Evolutionary conservation across 176 grass and related monocot genomes (phyloP).

Genomic region (Coix lacrymajobi): DNA sequence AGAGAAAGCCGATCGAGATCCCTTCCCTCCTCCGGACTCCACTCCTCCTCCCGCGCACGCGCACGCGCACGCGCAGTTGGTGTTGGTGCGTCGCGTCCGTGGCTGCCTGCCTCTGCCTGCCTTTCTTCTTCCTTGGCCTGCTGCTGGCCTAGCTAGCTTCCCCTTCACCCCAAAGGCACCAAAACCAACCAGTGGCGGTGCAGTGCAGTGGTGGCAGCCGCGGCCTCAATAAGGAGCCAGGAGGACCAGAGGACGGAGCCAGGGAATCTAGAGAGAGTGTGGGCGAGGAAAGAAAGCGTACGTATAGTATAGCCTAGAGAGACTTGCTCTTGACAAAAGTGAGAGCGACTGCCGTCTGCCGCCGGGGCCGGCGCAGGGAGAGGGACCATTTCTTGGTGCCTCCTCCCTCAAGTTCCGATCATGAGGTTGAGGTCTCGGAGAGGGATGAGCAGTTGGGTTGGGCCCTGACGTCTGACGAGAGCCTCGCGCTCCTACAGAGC

Average conservation of each 20-base stretch:
- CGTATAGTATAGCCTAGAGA: background rate
- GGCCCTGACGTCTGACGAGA: background rate
- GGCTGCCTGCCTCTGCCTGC: background rate
- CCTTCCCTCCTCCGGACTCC: constrained; percentile 49
- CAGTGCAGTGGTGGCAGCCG: background rate
- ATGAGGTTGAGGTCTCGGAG: background rate
- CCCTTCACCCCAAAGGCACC: constrained; percentile 54
- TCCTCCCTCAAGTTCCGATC: constrained; percentile 1
- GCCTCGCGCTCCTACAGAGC: background rate
- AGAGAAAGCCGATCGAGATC: constrained; percentile 14
- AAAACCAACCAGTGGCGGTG: constrained; percentile 17
- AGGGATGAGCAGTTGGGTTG: background rate
- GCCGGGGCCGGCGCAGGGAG: too few relatives aligned
- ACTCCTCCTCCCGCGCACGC: background rate
- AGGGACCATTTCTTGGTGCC: constrained; percentile 25
- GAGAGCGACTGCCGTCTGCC: background rate
- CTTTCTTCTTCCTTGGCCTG: background rate
- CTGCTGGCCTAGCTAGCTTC: constrained; percentile 13
- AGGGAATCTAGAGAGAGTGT: background rate
- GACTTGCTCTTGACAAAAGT: constrained; percentile 39
- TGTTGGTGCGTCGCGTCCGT: constrained; percentile 30
- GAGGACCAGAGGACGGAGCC: background rate
- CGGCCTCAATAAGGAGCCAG: background rate
- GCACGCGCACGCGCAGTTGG: constrained; percentile 16
- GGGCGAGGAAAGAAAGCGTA: background rate